phyloP scores from a whole-genome alignment of 169 alveolate genomes.

The Cyclospora cayetanensis region DNA sequence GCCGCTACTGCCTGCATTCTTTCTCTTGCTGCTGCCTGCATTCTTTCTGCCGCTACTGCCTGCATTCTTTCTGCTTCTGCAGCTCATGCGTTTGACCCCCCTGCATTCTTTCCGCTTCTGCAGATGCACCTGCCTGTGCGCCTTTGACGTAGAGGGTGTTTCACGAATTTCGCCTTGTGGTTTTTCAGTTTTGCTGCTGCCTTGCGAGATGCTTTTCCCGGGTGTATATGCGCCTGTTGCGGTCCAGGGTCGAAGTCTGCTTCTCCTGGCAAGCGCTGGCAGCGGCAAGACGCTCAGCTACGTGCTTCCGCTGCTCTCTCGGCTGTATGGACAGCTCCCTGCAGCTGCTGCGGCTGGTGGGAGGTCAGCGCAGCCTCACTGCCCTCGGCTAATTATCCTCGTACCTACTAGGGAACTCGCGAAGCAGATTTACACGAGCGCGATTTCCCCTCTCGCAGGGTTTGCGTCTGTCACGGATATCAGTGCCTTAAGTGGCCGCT shows the following conservation, averaged over 20 bases:
- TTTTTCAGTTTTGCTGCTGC: no score
- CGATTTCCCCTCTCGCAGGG: background rate
- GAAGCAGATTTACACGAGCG: slow-evolving; percentile 18
- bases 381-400: slow-evolving; percentile 67
- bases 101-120: no score
- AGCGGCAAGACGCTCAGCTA: slow-evolving; percentile 74
- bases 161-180: no score
- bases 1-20: background rate
- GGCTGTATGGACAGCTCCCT: slow-evolving; percentile 1
- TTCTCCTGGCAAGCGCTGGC: slow-evolving; percentile 71
- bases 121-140: no score
- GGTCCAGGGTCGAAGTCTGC: background rate
- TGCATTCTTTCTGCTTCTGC: background rate
- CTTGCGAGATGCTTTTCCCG: no score
- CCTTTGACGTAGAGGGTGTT: no score
- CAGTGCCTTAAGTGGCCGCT: background rate
- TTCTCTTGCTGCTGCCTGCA: background rate
- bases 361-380: background rate
- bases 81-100: background rate
- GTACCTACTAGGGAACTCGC: slow-evolving; percentile 77
- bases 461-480: background rate
- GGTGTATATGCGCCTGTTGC: background rate
- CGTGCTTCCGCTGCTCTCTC: slow-evolving; percentile 65
- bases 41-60: background rate
- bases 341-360: slow-evolving; percentile 9